Evolutionary conservation across 805 yeast genomes (phyloP), one percentile per base, ranked within the genome.

Genomic region (Jamesozyma spencerorum): DNA sequence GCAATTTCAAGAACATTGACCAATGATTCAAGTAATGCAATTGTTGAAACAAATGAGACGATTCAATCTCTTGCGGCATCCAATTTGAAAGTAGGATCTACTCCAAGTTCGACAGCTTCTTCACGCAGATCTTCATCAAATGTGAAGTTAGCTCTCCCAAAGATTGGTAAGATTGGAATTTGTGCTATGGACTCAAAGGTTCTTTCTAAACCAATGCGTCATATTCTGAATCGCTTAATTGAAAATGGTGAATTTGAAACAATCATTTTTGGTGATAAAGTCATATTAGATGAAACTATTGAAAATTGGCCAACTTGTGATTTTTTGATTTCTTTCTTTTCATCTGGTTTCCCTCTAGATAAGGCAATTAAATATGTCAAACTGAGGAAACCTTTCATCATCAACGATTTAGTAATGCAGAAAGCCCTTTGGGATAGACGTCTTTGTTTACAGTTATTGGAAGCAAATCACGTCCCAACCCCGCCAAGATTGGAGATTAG

Each of bases 301-400:
- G 97, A 92, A 65, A 86, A 87, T 59, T 92, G 99, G 99, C 99
- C 99, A 30, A 86, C 95, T 29, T 92, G 98, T 66, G 99, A 92
- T 60, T 92, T 86, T 55, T 69, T 92, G 47, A 85, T 92, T 46
- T 81, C 90, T 49, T 92, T 92, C 63, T 92, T 92, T 62, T 84
- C 95, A n/a, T 76, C 79, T 24, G 99, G 99, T 0, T 92, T 92
- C 64, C 99, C 99, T 0, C 69, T 92, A 34, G 94, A 90, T 51
- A 92, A 92, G 62, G 99, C 98, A 2, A 90, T 92, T 43, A 72
- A 79, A 18, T 92, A 92, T 54, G 95, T 79, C 31, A 81, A 86
- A 47, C 74, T 88, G 45, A 74, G 98, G 36, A 85, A 87, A 55
- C 99, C 99, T 0, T 90, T 75, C 52, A 65, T 82, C 37, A 80